phyloP scores from a whole-genome alignment of 768 basidiomycete genomes.

The Tulasnella calospora region DNA sequence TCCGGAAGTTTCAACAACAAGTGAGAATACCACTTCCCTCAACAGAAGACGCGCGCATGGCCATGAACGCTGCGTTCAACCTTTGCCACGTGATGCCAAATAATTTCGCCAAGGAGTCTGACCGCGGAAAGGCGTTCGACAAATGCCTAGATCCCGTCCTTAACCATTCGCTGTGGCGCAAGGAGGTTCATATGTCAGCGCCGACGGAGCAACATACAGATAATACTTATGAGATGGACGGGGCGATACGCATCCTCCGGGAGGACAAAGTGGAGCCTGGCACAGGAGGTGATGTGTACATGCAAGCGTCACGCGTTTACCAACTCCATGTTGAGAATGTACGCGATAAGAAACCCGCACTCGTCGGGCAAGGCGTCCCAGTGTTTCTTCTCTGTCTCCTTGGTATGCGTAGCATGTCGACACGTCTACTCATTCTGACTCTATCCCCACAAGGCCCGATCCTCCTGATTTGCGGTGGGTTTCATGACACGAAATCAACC shows the following conservation, averaged over 20 bases:
- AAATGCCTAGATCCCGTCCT: background rate
- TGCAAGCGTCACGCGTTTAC: too few species aligned
- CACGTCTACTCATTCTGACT: background rate
- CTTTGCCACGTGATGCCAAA: background rate
- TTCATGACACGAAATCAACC: too few species aligned
- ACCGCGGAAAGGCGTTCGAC: background rate
- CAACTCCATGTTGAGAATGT: background rate
- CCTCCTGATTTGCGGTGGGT: too few species aligned
- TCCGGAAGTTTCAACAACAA: too few species aligned
- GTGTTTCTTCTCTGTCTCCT: slow-evolving; percentile 12
- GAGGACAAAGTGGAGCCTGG: slow-evolving; percentile 18
- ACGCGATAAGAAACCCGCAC: background rate
- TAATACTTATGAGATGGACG: background rate
- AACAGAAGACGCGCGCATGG: too few species aligned
- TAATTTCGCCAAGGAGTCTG: background rate
- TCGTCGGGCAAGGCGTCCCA: too few species aligned
- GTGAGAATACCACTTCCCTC: too few species aligned
- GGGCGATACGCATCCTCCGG: background rate
- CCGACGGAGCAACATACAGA: background rate
- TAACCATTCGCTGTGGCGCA: background rate
- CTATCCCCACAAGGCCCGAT: slow-evolving; percentile 3
- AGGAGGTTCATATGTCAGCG: background rate
- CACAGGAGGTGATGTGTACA: too few species aligned
- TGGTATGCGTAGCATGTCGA: slow-evolving; percentile 6
- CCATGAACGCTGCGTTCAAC: too few species aligned